A percentile compares a stretch with the other conserved stretches of the same genome.
Conservation (phyloP, 805 yeast species). For the Sugiyamaella qingdaonensis region DNA sequence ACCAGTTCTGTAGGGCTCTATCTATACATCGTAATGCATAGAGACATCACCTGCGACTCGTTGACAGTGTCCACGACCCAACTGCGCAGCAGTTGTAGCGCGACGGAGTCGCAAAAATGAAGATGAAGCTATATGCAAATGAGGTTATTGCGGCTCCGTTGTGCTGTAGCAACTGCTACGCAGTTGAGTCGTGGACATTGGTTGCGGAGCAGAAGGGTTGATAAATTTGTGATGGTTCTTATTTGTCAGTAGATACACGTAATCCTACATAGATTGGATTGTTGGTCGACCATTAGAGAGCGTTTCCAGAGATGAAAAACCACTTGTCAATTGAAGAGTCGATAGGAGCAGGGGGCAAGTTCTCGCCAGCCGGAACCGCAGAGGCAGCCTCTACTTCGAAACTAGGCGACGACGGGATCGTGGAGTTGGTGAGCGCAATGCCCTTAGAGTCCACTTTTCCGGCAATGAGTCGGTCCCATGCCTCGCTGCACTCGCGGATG, state of each 20-base stretch:
- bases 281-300: conserved; percentile 17
- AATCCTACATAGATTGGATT: neutral
- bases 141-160: no score
- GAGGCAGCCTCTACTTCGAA: conserved; percentile 41
- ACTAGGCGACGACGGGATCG: conserved; percentile 55
- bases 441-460: conserved; percentile 64
- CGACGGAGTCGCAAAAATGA: no score
- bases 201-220: no score
- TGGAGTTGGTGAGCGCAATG: conserved; percentile 71
- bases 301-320: conserved; percentile 78
- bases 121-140: no score
- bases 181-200: no score
- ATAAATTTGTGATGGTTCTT: no score
- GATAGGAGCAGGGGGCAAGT: conserved; percentile 84
- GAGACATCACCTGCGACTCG: no score
- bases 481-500: conserved; percentile 73
- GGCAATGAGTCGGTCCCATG: conserved; percentile 73
- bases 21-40: no score
- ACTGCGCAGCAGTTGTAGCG: no score
- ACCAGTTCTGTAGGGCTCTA: no score
- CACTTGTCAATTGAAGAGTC: conserved; percentile 96
- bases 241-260: neutral
- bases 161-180: no score
- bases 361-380: conserved; percentile 58
- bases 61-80: no score